Base-by-base conservation (phyloP, 768 basidiomycete species). In the Sporobolomyces phaffii region DNA sequence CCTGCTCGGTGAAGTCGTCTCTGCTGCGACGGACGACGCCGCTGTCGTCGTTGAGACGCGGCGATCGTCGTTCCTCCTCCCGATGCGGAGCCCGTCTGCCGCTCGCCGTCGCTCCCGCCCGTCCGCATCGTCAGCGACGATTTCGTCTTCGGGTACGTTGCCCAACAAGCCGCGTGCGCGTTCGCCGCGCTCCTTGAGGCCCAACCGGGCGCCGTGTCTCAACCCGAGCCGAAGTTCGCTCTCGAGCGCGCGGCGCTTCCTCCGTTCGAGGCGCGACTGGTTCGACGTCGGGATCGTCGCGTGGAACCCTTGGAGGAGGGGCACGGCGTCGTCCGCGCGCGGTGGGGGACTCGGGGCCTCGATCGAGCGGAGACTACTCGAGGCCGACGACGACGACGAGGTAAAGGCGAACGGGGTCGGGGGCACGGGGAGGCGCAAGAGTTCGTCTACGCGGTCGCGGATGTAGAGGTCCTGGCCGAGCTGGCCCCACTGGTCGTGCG, bases 201-300 rank as follows among this genome's bases (percentile, higher is more conserved):
- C 91, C 47, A 89, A 79, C 72, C 82, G 82, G 33, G 86, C 24
- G 87, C 17, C 50, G 13, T 48, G n/a, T 2, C 51, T 56, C 15
- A 70, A 22, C 26, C 69, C 69, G 20, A 70, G 41, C 26, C 58
- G 50, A 2, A 14, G n/a, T 31, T 72, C 70, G 40, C 63, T 52
- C 3, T 48, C 11, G 7, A 62, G 14, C 11, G 67, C 71, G 0
- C 67, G 56, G 20, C 50, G 36, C 2, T 53, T 38, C 22, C 71
- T 26, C 6, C 71, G 60, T 14, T 65, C 71, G 18, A 84, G 81
- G 68, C 88, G 86, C 60, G 89, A 83, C 75, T 85, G 83, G 72
- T 91, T 88, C 43, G 92, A 84, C 75, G 88, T 89, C 17, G 94
- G 94, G 47, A 96, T 88, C 3, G 94, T 97, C 22, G 94, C 94